Conservation (phyloP, 352 stramenopile species). For the Thraustotheca clavata region DNA sequence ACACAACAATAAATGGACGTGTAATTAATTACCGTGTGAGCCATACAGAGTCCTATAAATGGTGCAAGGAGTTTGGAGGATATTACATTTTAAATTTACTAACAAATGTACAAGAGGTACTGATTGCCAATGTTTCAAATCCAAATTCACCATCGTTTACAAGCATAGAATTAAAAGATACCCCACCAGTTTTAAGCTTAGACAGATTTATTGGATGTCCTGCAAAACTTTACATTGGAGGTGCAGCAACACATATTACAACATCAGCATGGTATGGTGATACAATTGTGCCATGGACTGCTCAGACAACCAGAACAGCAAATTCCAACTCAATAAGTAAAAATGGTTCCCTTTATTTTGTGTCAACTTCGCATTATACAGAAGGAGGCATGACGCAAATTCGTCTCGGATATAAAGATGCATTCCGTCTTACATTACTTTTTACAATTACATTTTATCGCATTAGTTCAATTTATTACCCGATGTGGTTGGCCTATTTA, state of each 20-base stretch:
- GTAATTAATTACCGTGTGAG: slow-evolving; percentile 16
- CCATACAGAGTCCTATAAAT: slow-evolving; percentile 9
- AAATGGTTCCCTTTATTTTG: background rate
- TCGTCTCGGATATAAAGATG: background rate
- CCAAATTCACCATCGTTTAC: background rate
- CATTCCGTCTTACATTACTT: background rate
- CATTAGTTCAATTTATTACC: background rate
- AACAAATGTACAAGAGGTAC: slow-evolving; percentile 8
- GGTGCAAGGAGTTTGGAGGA: slow-evolving; percentile 13
- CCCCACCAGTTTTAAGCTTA: background rate
- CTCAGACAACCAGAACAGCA: background rate
- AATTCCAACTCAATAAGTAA: background rate
- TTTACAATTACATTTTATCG: background rate
- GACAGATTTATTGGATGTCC: background rate
- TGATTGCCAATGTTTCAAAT: slow-evolving; percentile 1
- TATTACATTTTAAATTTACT: background rate
- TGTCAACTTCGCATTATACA: background rate
- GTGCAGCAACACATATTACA: slow-evolving; percentile 4
- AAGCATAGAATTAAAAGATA: background rate
- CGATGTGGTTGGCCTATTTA: background rate
- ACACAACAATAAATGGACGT: background rate
- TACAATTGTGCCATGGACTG: background rate
- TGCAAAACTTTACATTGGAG: background rate
- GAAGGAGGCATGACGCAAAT: background rate
- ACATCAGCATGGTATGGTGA: slow-evolving; percentile 9